Percentiles rank a stretch among this genome's conserved stretches.
Evolutionary conservation across 371 early-diverging fungal genomes (phyloP).

Genomic region (Mortierella sp.): DNA sequence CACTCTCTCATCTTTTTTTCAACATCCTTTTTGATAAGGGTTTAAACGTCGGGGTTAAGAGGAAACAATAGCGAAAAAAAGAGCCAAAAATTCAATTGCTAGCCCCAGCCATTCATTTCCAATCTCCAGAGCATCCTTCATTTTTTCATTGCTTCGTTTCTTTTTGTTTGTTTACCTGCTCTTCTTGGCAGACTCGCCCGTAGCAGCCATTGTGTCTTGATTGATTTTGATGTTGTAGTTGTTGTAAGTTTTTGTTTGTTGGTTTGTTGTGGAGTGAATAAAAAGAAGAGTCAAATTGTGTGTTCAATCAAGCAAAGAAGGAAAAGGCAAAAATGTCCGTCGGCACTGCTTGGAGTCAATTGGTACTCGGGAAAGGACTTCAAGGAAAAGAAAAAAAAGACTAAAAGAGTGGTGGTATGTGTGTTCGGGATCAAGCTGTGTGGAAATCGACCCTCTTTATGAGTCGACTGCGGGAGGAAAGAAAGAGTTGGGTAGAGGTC

Average conservation of each 20-base stretch:
- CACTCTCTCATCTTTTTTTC: background rate
- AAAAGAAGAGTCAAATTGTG: background rate
- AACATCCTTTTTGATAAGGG: background rate
- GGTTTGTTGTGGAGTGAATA: background rate
- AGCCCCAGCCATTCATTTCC: background rate
- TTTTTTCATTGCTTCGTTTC: background rate
- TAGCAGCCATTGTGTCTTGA: constrained; percentile 41
- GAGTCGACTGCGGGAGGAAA: background rate
- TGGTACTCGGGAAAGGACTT: background rate
- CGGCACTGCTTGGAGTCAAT: background rate
- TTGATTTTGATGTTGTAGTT: no score
- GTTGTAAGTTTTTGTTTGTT: background rate
- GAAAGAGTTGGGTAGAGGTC: background rate
- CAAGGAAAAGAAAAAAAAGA: background rate
- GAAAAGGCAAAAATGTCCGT: background rate
- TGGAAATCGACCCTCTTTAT: background rate
- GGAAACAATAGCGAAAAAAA: background rate
- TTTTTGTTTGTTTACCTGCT: constrained; percentile 21
- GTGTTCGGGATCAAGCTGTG: no score
- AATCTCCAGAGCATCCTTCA: background rate
- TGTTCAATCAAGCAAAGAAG: background rate
- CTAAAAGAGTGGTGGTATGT: background rate
- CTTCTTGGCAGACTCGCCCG: constrained; percentile 46
- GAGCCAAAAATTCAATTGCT: background rate
- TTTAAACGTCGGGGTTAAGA: background rate